Percentiles rank a stretch among this genome's conserved stretches.
These are phyloP conservation scores for Colletotrichum neosansevieriae DNA, from an alignment of 2,329 filamentous ascomycete genomes.

Conservation along the genomic window DNA sequence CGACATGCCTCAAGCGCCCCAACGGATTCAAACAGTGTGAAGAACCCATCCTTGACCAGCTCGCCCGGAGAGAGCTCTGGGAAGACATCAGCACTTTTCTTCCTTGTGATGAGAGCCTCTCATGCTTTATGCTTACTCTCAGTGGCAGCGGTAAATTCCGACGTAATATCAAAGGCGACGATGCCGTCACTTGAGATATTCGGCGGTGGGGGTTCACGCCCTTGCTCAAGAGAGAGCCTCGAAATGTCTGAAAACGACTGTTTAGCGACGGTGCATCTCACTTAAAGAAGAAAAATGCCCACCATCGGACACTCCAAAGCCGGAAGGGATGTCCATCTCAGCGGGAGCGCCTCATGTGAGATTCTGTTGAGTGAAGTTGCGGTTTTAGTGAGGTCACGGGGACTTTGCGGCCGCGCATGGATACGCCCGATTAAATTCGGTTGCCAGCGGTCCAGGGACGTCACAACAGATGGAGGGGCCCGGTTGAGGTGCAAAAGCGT, in stretches of 20 bases:
- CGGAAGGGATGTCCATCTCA: slow-evolving; percentile 42
- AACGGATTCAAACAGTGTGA: slow-evolving; percentile 95
- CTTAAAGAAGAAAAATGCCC: slow-evolving; percentile 26
- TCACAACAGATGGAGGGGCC: not conserved
- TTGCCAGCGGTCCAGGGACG: not conserved
- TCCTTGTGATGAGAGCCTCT: not conserved
- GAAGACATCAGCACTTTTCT: slow-evolving; percentile 43
- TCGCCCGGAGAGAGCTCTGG: slow-evolving; percentile 82
- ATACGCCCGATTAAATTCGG: slow-evolving; percentile 20
- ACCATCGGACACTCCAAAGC: slow-evolving; percentile 53
- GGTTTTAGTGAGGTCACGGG: slow-evolving; percentile 37
- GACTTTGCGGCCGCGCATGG: slow-evolving; percentile 22
- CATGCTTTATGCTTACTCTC: slow-evolving; percentile 56
- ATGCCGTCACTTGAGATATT: slow-evolving; percentile 61
- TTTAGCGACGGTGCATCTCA: slow-evolving; percentile 35
- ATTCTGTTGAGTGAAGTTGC: slow-evolving; percentile 23
- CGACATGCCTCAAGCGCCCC: slow-evolving; percentile 78
- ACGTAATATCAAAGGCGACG: slow-evolving; percentile 69
- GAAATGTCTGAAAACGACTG: slow-evolving; percentile 51
- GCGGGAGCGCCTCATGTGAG: slow-evolving; percentile 31
- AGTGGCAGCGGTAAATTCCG: slow-evolving; percentile 65
- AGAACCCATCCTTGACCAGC: slow-evolving; percentile 92
- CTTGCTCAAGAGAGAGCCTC: slow-evolving; percentile 55
- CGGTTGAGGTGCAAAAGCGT: no score
- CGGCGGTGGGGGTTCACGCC: slow-evolving; percentile 49